Evolutionary conservation across 2,329 filamentous ascomycete species (phyloP), one percentile per base, ranked within the genome.

Genomic region (Ceratocystis cubensis): DNA sequence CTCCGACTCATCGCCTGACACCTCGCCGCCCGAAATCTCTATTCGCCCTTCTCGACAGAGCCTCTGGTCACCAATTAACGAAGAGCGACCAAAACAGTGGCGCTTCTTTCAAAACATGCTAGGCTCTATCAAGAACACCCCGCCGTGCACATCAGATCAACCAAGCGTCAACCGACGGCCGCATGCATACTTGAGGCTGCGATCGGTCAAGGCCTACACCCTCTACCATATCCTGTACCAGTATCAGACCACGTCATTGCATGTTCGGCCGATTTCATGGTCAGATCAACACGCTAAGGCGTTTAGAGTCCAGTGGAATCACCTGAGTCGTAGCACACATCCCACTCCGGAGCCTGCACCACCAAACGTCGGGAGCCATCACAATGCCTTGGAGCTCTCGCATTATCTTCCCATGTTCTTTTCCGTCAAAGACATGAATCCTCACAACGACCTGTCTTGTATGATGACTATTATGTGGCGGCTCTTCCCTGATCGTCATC

Each of bases 221-320:
- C 61, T 67, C 25, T 67, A 67, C 44, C 66, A 67, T 28, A 33
- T 67, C 15, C 45, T 67, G 10, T 46, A 67, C 45, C 41, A 65
- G 20, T 67, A 67, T 37, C 66, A 67, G 46, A 67, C 66, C 15
- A 61, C 30, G 10, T 76, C 78, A 0, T 79, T 85, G 22, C 83
- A 79, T 67, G 73, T 81, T 61, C 76, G 78, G 30, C 82, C 82
- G 1, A 78, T 83, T 59, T 79, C 77, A 71, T 85, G 82, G 82
- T 83, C 79, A 17, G 81, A 84, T 65, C 66, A 75, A 1, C 82
- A 85, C 68, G 71, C 76, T 8, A 72, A 74, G 56, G 73, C 83
- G 1, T 79, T 84, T 5, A 77, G 76, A 28, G 79, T 76, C 17
- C 73, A 73, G 56, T 84, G 83, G 73, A 69, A 73, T 30, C 74